Conservation (phyloP, 768 basidiomycete genomes). For the Lentinula sp. region DNA sequence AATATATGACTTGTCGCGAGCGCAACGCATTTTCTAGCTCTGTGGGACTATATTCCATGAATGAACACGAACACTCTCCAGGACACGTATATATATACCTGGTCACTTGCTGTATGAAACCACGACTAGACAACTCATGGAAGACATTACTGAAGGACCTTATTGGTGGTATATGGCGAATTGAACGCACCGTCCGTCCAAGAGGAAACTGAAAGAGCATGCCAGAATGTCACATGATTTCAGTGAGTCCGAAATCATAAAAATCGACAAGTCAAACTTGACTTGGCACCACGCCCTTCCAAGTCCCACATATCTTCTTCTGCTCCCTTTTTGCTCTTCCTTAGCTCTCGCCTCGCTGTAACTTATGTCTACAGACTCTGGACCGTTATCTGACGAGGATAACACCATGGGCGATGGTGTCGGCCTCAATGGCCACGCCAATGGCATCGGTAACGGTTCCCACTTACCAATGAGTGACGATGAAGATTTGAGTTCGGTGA, state of each 20-base stretch:
- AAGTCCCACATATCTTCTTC: neutral
- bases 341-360: neutral
- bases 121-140: constrained; percentile 37
- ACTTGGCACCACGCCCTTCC: neutral
- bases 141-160: constrained; percentile 18
- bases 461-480: constrained; percentile 56
- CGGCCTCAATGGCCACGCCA: constrained; percentile 40
- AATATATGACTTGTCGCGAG: constrained; percentile 59
- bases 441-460: constrained; percentile 31
- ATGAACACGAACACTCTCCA: neutral
- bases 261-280: neutral
- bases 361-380: constrained; percentile 2
- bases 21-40: constrained; percentile 30
- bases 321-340: constrained; percentile 5
- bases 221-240: neutral
- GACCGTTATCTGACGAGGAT: constrained; percentile 54
- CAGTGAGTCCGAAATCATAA: neutral
- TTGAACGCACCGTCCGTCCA: constrained; percentile 4
- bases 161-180: neutral
- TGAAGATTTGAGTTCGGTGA: constrained; percentile 67
- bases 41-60: constrained; percentile 28
- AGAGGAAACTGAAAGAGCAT: constrained; percentile 4
- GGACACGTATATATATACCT: constrained; percentile 19
- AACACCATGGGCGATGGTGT: constrained; percentile 40
- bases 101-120: constrained; percentile 44